Evolutionary conservation across 1,284 basidiomycete genomes (phyloP), one percentile per base, ranked within the genome.

Genomic region (Neolentinus lepideus): DNA sequence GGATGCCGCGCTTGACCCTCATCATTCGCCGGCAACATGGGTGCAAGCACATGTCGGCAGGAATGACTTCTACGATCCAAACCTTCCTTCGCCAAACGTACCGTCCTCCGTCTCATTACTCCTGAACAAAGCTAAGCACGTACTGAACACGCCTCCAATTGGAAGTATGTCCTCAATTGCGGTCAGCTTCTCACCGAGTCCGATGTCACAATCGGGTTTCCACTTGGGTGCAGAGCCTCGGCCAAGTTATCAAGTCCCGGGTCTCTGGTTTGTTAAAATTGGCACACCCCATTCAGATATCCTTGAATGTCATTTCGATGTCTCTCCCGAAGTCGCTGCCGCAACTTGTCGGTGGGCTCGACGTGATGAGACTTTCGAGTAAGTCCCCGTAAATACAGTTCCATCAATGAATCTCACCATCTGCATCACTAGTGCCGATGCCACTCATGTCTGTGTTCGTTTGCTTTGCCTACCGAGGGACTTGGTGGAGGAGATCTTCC

Each of bases 391-490:
- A 58, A 25, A 43, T 56, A 50, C 50, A 57, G 25, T 52, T 59
- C 22, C 54, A 61, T 56, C 54, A 25, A 19, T 29, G 22, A 21
- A n/a, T 26, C 29, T 31, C 12, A 14, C 16, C 22, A 25, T 45
- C 46, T 52, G 14, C n/a, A n/a, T 43, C 50, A 22, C 19, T 51
- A 59, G 58, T 38, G 51, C 56, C 2, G 11, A 24, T 47, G 57
- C 35, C 36, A 56, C 45, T n/a, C 63, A 67, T 38, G 64, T 77
- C 43, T 65, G 61, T 9, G 66, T 80, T 33, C 66, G 69, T 45
- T 64, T 81, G 9, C 61, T 75, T 21, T 80, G 76, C 59, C 61
- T 79, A 31, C 66, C 69, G 1, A 62, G 62, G 1, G 60, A 63
- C 1, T 63, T 60, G 35, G 64, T 75, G 22, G 56, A 64, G 52